Evolutionary conservation across 805 yeast species (phyloP), one percentile per base, ranked within the genome.

Genomic region (Wickerhamiella spandovensis): DNA sequence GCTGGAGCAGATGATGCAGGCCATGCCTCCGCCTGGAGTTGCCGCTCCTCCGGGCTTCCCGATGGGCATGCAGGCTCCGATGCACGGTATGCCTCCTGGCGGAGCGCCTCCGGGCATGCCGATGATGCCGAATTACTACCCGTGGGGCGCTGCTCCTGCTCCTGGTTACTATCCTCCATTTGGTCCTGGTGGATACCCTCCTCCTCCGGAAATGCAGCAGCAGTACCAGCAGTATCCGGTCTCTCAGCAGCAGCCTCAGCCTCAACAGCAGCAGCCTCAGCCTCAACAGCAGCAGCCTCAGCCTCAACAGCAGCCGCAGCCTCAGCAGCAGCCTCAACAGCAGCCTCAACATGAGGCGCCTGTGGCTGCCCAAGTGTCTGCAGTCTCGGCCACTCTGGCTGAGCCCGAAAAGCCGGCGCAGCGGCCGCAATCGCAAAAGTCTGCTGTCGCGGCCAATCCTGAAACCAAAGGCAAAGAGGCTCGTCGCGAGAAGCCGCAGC

Each of bases 301-400:
- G 17, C 20, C 22, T n/a, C 39, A 55, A 38, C 61, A 54, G 48
- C 63, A 54, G 49, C 50, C 42, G 13, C 59, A 53, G 46, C 35
- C 42, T 20, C 61, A 47, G 59, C 65, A 54, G 35, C 59, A 52
- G 54, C 58, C 52, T 35, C 57, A 47, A 41, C 38, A 35, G 17
- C 57, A 52, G 20, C 61, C 54, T 28, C 32, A 28, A 9, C 32
- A 4, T 9, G 15, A 28, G 32, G 9, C 32, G 12, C n/a, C n/a
- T n/a, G n/a, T n/a, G n/a, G n/a, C n/a, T n/a, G n/a, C n/a, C n/a
- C n/a, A n/a, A n/a, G n/a, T n/a, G n/a, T n/a, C n/a, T n/a, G n/a
- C n/a, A n/a, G n/a, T n/a, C n/a, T n/a, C n/a, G n/a, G n/a, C n/a
- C n/a, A n/a, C n/a, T n/a, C n/a, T n/a, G 25, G 41, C 58, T 49